Conservation (phyloP, 805 yeast genomes). For the Clavispora fructus region DNA sequence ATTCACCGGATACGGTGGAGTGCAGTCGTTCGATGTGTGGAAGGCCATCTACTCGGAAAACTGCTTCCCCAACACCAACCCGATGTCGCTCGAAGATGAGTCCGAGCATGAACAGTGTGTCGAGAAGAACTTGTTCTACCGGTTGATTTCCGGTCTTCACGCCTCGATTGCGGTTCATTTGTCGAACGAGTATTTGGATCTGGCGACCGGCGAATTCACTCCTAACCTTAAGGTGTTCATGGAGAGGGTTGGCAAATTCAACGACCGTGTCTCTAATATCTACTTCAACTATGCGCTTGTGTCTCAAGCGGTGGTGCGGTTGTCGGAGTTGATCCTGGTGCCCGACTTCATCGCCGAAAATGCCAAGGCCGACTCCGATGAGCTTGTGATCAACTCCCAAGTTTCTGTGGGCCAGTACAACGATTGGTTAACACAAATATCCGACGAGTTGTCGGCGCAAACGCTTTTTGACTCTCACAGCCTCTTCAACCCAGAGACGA, state of each 20-base stretch:
- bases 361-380: constrained; percentile 10
- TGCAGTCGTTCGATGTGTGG: constrained; percentile 91
- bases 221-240: constrained; percentile 80
- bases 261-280: constrained; percentile 83
- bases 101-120: constrained; percentile 51
- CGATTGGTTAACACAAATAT: constrained; percentile 5
- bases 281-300: constrained; percentile 91
- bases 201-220: constrained; percentile 71
- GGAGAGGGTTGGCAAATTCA: constrained; percentile 84
- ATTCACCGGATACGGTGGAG: constrained; percentile 94
- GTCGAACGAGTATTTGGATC: constrained; percentile 64
- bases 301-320: constrained; percentile 71
- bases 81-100: constrained; percentile 30
- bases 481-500: constrained; percentile 42
- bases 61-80: constrained; percentile 60
- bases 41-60: constrained; percentile 85
- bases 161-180: constrained; percentile 92
- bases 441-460: constrained; percentile 14
- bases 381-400: constrained; percentile 28
- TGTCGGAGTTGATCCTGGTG: constrained; percentile 26
- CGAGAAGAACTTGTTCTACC: constrained; percentile 84
- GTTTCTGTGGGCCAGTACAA: constrained; percentile 28
- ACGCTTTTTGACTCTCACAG: constrained; percentile 42
- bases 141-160: constrained; percentile 88
- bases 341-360: constrained; percentile 22